Evolutionary conservation across 2,329 filamentous ascomycete genomes (phyloP).

Genomic region (Plectosphaerella cucumerina): DNA sequence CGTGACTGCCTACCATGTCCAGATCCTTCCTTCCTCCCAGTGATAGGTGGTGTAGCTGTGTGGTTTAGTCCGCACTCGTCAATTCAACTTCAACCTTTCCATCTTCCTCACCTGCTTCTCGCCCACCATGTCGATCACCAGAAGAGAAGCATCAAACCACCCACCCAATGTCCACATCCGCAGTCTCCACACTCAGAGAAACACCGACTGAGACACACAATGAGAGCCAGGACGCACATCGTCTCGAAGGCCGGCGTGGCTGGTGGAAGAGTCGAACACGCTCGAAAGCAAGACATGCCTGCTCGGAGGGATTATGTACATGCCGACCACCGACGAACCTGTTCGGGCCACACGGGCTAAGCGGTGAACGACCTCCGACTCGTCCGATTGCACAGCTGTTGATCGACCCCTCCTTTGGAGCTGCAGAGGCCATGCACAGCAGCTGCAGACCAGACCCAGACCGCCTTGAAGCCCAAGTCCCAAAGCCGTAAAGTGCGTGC

Average conservation of each 20-base stretch:
- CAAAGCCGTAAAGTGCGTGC: not conserved
- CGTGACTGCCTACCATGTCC: too few relatives aligned
- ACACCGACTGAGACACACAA: not conserved
- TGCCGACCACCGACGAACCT: not conserved
- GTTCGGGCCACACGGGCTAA: not conserved
- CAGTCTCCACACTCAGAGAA: too few relatives aligned
- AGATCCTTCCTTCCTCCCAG: too few relatives aligned
- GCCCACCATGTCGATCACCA: too few relatives aligned
- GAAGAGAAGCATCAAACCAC: too few relatives aligned
- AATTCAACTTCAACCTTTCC: too few relatives aligned
- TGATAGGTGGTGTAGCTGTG: too few relatives aligned
- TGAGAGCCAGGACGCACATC: not conserved
- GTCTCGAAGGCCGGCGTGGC: not conserved
- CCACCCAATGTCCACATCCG: too few relatives aligned
- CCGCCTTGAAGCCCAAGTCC: slow-evolving; percentile 6
- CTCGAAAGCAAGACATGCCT: not conserved
- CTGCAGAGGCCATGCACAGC: not conserved
- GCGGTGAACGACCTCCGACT: not conserved
- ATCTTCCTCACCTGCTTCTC: too few relatives aligned
- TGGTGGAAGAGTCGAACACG: not conserved
- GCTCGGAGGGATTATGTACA: not conserved
- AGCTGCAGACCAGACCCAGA: slow-evolving; percentile 2
- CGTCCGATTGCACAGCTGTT: not conserved
- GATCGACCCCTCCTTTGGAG: not conserved
- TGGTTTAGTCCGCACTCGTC: too few relatives aligned